phyloP scores from a whole-genome alignment of 441 rosid genomes.

The Rhodomyrtus psidioides region DNA sequence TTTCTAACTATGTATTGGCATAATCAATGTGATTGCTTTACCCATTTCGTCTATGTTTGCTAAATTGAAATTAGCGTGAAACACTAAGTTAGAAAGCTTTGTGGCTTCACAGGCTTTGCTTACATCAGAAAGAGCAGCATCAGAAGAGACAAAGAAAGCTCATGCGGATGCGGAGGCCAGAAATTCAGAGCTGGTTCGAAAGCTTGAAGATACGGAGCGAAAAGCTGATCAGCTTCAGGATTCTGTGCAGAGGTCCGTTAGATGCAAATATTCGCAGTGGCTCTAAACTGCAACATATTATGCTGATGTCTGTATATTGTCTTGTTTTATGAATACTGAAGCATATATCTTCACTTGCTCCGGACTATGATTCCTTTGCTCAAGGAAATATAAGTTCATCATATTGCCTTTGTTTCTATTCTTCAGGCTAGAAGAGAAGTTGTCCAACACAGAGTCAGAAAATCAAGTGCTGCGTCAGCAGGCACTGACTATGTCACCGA shows the following conservation, averaged over 20 bases:
- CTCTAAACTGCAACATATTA: not conserved
- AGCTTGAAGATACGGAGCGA: slow-evolving; percentile 68
- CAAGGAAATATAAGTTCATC: not conserved
- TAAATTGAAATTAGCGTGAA: not conserved
- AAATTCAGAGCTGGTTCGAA: slow-evolving; percentile 61
- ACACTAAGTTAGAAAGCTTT: slow-evolving; percentile 1
- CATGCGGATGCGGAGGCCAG: slow-evolving; percentile 54
- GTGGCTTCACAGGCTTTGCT: slow-evolving; percentile 48
- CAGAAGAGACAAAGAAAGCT: slow-evolving; percentile 64
- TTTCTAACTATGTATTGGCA: not conserved
- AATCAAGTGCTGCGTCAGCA: slow-evolving; percentile 99
- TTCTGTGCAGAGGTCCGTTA: slow-evolving; percentile 75
- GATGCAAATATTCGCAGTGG: not conserved
- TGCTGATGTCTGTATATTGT: not conserved
- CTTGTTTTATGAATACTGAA: not conserved
- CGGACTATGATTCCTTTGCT: not conserved
- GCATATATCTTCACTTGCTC: slow-evolving; percentile 14
- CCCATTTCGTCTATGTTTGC: not conserved
- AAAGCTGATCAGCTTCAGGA: slow-evolving; percentile 96
- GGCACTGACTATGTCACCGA: slow-evolving; percentile 92
- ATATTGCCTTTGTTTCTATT: slow-evolving; percentile 9
- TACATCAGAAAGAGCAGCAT: slow-evolving; percentile 56
- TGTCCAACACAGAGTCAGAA: slow-evolving; percentile 96
- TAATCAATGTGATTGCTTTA: not conserved
- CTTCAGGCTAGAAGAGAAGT: slow-evolving; percentile 92